Conservation (phyloP, 441 rosid species). For the Arabidopsis lyrata region DNA sequence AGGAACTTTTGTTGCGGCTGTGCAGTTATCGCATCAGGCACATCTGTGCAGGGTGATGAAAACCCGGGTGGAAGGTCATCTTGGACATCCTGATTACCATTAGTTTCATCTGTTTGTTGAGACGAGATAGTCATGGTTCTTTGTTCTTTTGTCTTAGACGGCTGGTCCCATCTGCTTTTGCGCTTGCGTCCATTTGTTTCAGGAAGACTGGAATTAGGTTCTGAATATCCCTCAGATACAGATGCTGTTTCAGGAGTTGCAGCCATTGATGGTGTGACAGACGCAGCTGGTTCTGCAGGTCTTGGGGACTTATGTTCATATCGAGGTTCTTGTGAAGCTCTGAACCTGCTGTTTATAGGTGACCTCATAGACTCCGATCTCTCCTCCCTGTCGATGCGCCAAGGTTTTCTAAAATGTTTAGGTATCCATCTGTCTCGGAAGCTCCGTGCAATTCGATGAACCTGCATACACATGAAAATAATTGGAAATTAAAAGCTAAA, state of each 20-base stretch:
- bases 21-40: conserved; percentile 50
- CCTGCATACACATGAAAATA: conserved; percentile 50
- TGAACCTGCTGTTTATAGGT: conserved; percentile 52
- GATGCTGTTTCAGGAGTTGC: conserved; percentile 52
- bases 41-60: conserved; percentile 53
- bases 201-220: conserved; percentile 48
- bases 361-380: conserved; percentile 57
- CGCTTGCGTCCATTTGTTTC: conserved; percentile 70
- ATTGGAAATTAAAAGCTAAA: conserved; percentile 12
- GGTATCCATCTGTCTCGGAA: conserved; percentile 94
- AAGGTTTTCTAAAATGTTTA: conserved; percentile 59
- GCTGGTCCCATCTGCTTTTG: conserved; percentile 99
- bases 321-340: conserved; percentile 56
- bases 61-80: conserved; percentile 91
- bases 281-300: conserved; percentile 57
- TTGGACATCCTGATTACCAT: conserved; percentile 44
- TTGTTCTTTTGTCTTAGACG: conserved; percentile 53
- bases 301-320: conserved; percentile 54
- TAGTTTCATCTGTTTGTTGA: conserved; percentile 16
- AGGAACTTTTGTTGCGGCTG: conserved; percentile 68
- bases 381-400: conserved; percentile 67
- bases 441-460: conserved; percentile 92
- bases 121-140: conserved; percentile 42
- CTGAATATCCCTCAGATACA: conserved; percentile 50
- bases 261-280: conserved; percentile 46